phyloP scores from a whole-genome alignment of 352 stramenopile genomes.

The Blastocystis hominis region DNA sequence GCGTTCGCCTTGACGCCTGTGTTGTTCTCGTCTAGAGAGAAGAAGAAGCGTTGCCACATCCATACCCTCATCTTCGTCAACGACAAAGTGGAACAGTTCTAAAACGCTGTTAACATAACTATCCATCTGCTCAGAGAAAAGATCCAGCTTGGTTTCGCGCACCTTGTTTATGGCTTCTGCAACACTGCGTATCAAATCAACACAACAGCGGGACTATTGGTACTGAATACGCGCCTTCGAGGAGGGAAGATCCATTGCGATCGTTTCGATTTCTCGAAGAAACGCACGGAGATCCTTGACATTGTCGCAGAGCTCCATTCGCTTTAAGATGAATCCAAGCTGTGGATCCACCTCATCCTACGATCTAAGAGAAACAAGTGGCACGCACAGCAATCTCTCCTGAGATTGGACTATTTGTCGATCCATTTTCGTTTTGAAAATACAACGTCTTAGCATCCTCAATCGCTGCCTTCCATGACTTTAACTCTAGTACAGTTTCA shows the following conservation, averaged over 20 bases:
- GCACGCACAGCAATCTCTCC: background rate
- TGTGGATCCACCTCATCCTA: slow-evolving; percentile 57
- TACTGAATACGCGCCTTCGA: slow-evolving; percentile 37
- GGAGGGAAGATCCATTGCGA: slow-evolving; percentile 55
- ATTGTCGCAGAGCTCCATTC: slow-evolving; percentile 57
- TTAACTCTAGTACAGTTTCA: slow-evolving; percentile 40
- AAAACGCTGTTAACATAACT: slow-evolving; percentile 51
- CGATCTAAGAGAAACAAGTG: background rate
- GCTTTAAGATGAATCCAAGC: slow-evolving; percentile 49
- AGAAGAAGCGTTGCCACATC: background rate
- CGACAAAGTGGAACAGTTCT: slow-evolving; percentile 47
- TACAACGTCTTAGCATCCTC: slow-evolving; percentile 50
- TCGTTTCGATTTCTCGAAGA: slow-evolving; percentile 53
- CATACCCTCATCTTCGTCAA: slow-evolving; percentile 11
- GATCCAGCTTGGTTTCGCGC: slow-evolving; percentile 36
- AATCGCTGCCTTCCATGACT: slow-evolving; percentile 50
- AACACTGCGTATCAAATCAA: background rate
- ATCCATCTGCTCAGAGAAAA: slow-evolving; percentile 52
- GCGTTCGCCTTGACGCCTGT: slow-evolving; percentile 38
- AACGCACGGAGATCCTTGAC: slow-evolving; percentile 51
- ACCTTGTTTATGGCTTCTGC: slow-evolving; percentile 52
- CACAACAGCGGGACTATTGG: background rate
- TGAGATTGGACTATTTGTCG: slow-evolving; percentile 17
- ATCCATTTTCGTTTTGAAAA: slow-evolving; percentile 21
- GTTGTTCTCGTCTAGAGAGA: slow-evolving; percentile 37